A percentile compares a stretch with the other conserved stretches of the same genome.
phyloP scores from a whole-genome alignment of 1,284 basidiomycete species.

The Cutaneotrichosporon cutaneum region DNA sequence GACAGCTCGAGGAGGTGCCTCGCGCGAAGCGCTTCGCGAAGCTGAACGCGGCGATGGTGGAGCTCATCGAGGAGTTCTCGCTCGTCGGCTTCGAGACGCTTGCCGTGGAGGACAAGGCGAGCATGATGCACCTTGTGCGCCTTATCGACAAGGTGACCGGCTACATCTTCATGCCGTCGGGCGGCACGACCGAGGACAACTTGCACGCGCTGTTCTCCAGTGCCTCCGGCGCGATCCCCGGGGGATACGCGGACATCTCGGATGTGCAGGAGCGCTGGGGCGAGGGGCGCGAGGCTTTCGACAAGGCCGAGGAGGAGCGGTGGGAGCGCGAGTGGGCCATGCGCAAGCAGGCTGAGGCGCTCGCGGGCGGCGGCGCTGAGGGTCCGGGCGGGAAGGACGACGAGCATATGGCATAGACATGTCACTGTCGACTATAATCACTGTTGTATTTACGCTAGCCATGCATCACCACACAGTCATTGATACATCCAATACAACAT shows the following conservation, averaged over 20 bases:
- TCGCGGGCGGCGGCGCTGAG: neutral
- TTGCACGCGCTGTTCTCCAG: constrained; percentile 65
- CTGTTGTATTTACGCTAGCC: constrained; percentile 1
- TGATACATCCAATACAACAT: neutral
- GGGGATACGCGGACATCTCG: constrained; percentile 61
- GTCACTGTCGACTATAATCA: neutral
- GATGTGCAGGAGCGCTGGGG: constrained; percentile 89
- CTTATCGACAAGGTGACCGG: constrained; percentile 85
- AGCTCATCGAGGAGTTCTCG: constrained; percentile 89
- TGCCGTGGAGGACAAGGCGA: constrained; percentile 91
- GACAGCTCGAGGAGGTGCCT: constrained; percentile 62
- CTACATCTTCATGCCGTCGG: constrained; percentile 70
- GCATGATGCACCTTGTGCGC: constrained; percentile 81
- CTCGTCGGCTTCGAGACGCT: constrained; percentile 96
- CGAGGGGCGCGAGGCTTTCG: constrained; percentile 72
- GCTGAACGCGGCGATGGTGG: constrained; percentile 85
- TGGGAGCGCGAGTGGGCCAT: constrained; percentile 53
- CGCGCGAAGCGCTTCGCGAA: constrained; percentile 67
- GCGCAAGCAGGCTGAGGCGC: constrained; percentile 21
- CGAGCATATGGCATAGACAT: constrained; percentile 2
- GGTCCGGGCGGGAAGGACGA: neutral
- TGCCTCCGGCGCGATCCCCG: constrained; percentile 62
- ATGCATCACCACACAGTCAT: neutral
- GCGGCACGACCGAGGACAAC: constrained; percentile 61
- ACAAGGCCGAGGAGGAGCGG: constrained; percentile 66